A percentile compares a stretch with the other conserved stretches of the same genome.
These are phyloP conservation scores for Parmales sp. DNA, from an alignment of 108 stramenopile genomes.

Conservation along the genomic window DNA sequence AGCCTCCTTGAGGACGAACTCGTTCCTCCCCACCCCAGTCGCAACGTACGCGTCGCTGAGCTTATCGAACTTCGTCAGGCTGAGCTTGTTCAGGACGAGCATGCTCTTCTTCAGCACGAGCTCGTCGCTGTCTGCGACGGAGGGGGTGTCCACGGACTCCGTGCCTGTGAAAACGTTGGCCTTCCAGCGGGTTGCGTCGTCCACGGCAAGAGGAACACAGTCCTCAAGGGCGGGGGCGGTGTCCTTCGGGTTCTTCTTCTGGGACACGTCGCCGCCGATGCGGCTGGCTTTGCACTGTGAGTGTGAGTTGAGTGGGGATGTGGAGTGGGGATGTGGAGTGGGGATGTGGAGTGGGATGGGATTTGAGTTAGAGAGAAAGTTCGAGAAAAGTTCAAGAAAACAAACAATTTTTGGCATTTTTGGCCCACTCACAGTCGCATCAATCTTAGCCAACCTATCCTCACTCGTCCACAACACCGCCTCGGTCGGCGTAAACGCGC, in stretches of 20 bases:
- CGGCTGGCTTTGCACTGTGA: slow-evolving; percentile 25
- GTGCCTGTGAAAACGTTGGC: slow-evolving; percentile 31
- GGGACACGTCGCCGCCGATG: slow-evolving; percentile 35
- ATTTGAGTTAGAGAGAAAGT: slow-evolving; percentile 27
- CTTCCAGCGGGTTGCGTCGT: slow-evolving; percentile 72
- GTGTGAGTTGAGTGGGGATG: too few species aligned
- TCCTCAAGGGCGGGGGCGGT: slow-evolving; percentile 65
- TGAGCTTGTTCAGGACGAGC: slow-evolving; percentile 81
- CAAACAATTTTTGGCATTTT: slow-evolving; percentile 37
- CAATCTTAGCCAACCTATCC: slow-evolving; percentile 19
- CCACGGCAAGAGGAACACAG: slow-evolving; percentile 59
- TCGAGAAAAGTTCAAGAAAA: slow-evolving; percentile 25
- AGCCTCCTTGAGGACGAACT: slow-evolving; percentile 41
- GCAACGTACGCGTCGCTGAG: slow-evolving; percentile 52
- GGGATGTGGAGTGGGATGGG: too few species aligned
- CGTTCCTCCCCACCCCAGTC: slow-evolving; percentile 44
- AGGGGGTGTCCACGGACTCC: slow-evolving; percentile 18
- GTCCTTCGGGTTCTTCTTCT: slow-evolving; percentile 31
- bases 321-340: too few species aligned
- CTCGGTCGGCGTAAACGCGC: slow-evolving; percentile 22
- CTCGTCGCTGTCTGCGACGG: slow-evolving; percentile 31
- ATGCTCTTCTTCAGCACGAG: slow-evolving; percentile 50
- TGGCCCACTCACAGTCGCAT: slow-evolving; percentile 8
- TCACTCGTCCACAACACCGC: slow-evolving; percentile 37
- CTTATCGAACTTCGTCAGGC: slow-evolving; percentile 72